phyloP scores from a whole-genome alignment of 2,329 filamentous ascomycete species.

The Pleurostoma richardsiae region DNA sequence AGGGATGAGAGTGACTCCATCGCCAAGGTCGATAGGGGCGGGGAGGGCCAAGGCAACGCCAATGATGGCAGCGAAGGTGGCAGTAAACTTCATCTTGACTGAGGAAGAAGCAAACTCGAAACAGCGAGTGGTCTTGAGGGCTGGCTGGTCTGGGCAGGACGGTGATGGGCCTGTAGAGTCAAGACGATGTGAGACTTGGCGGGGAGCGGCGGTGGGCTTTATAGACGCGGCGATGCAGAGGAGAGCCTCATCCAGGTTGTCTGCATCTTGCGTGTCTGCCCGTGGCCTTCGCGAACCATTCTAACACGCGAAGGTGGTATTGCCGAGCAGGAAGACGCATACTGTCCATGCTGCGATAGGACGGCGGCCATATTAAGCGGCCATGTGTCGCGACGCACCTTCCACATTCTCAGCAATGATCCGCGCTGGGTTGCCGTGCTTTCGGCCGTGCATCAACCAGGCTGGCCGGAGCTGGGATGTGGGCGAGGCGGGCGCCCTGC shows the following conservation, averaged over 20 bases:
- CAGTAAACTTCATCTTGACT: slow-evolving; percentile 3
- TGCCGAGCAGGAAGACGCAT: neutral
- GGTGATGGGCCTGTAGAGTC: neutral
- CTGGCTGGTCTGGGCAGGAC: neutral
- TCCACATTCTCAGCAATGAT: neutral
- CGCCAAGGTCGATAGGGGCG: slow-evolving; percentile 34
- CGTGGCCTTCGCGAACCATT: neutral
- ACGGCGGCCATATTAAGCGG: neutral
- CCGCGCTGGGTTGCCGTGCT: neutral
- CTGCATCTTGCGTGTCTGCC: neutral
- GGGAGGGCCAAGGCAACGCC: slow-evolving; percentile 28
- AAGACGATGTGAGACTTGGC: neutral
- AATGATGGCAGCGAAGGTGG: slow-evolving; percentile 11
- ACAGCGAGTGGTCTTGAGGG: neutral
- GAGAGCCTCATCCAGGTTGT: neutral
- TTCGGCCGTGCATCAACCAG: neutral
- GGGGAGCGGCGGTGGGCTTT: neutral
- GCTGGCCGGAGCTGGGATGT: neutral
- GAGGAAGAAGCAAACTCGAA: neutral
- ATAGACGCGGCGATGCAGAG: too few species aligned
- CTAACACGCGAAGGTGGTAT: neutral
- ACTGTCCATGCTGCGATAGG: neutral
- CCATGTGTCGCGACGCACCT: neutral
- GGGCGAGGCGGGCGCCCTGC: neutral
- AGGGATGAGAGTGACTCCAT: slow-evolving; percentile 35